Percentiles rank a stretch among this genome's conserved stretches.
phyloP scores from a whole-genome alignment of 495 filamentous ascomycete species.

The Annulohypoxylon nitens region DNA sequence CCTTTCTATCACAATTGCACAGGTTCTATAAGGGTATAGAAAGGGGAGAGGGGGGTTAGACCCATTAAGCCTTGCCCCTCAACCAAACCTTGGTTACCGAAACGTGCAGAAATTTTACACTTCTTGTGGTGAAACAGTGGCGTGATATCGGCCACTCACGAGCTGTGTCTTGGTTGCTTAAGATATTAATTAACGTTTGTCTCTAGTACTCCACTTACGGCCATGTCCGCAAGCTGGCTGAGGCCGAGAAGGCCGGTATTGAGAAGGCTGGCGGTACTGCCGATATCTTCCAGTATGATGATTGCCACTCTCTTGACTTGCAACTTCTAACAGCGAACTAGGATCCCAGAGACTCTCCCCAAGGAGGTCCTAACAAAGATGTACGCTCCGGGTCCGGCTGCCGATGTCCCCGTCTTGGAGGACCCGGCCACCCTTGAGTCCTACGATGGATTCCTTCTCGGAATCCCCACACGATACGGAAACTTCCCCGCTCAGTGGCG shows the following conservation, averaged over 20 bases:
- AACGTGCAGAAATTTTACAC: conserved; percentile 18
- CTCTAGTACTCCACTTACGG: conserved; percentile 94
- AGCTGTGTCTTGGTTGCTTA: conserved; percentile 3
- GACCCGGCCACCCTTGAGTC: conserved; percentile 75
- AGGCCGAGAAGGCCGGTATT: conserved; percentile 89
- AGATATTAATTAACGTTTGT: conserved; percentile 34
- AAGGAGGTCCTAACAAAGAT: conserved; percentile 84
- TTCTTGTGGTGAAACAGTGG: conserved; percentile 10
- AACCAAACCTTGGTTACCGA: conserved; percentile 1
- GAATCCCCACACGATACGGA: conserved; percentile 97
- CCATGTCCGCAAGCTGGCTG: conserved; percentile 85
- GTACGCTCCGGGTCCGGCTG: conserved; percentile 84
- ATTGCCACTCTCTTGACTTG: background rate
- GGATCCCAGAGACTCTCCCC: conserved; percentile 87
- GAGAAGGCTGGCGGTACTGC: conserved; percentile 84
- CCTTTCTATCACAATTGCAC: conserved; percentile 8
- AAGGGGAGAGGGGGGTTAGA: conserved; percentile 4
- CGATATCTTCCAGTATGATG: conserved; percentile 82
- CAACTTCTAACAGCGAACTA: conserved; percentile 48
- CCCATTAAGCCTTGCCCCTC: background rate
- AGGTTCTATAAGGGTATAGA: background rate
- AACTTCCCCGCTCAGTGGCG: conserved; percentile 99
- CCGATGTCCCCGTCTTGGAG: conserved; percentile 71
- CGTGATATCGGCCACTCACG: conserved; percentile 3
- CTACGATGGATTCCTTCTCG: conserved; percentile 94